A percentile compares a stretch with the other conserved stretches of the same genome.
Evolutionary conservation across 1,284 basidiomycete species (phyloP).

Genomic region (Tilletia caries): DNA sequence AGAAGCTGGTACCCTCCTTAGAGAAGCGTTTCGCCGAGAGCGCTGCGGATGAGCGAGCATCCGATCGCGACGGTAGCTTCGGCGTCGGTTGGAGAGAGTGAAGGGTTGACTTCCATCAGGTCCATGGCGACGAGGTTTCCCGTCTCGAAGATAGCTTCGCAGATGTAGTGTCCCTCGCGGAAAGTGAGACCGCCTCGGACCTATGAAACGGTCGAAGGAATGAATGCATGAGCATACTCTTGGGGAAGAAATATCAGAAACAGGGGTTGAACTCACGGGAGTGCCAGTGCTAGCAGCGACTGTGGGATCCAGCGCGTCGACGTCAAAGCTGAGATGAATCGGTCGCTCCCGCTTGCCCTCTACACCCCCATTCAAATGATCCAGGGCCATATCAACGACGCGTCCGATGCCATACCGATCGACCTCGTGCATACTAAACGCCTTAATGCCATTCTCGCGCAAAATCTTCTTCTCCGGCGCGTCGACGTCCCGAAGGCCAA

Average conservation of each 20-base stretch:
- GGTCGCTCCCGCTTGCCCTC: constrained; percentile 65
- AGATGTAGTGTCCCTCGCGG: constrained; percentile 89
- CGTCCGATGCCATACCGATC: constrained; percentile 86
- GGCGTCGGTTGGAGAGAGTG: constrained; percentile 68
- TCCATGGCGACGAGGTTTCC: constrained; percentile 79
- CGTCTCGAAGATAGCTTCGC: constrained; percentile 89
- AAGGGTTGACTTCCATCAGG: constrained; percentile 89
- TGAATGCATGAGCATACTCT: constrained; percentile 15
- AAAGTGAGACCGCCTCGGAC: constrained; percentile 87
- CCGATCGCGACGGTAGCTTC: constrained; percentile 88
- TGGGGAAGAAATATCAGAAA: not conserved
- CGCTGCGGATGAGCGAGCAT: constrained; percentile 83
- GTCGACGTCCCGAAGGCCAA: constrained; percentile 92
- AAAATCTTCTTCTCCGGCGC: constrained; percentile 83
- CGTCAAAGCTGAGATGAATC: constrained; percentile 94
- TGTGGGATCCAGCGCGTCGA: constrained; percentile 77
- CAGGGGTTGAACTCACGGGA: constrained; percentile 60
- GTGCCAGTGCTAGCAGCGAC: constrained; percentile 95
- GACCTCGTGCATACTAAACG: constrained; percentile 96
- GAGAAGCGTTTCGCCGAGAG: constrained; percentile 65
- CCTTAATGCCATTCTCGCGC: constrained; percentile 79
- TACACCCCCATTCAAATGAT: constrained; percentile 69
- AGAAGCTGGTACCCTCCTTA: not conserved
- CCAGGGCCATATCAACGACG: constrained; percentile 91
- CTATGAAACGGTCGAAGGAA: constrained; percentile 59